A percentile compares a stretch with the other conserved stretches of the same genome.
Evolutionary conservation across 306 rosid genomes (phyloP).

Genomic region (Vigna nakashimae): DNA sequence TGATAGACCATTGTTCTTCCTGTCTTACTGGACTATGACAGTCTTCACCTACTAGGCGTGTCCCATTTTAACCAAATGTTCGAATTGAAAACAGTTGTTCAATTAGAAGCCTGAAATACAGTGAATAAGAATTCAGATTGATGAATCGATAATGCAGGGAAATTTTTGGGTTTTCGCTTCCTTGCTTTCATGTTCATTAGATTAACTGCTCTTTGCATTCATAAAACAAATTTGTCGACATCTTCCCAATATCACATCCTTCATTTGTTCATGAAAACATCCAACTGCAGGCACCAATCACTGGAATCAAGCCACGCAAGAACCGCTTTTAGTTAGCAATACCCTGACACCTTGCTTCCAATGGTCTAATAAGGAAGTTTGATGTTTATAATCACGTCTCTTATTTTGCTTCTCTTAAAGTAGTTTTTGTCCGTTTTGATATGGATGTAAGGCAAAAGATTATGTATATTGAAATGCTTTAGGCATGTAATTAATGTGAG

Average conservation of each 20-base stretch:
- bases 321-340: conserved; percentile 38
- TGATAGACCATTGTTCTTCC: not conserved
- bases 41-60: not conserved
- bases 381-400: conserved; percentile 9
- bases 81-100: not conserved
- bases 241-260: not conserved
- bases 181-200: conserved; percentile 13
- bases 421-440: conserved; percentile 28
- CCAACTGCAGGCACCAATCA: conserved; percentile 44
- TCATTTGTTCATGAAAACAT: conserved; percentile 27
- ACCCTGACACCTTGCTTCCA: conserved; percentile 17
- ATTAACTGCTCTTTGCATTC: conserved; percentile 5
- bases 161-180: not conserved
- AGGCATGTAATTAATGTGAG: not conserved
- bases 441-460: conserved; percentile 6
- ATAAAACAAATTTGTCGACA: not conserved
- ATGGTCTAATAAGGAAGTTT: conserved; percentile 35
- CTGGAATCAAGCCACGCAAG: conserved; percentile 36
- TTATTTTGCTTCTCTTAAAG: conserved; percentile 9
- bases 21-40: not conserved
- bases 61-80: conserved; percentile 10
- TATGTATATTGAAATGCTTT: conserved; percentile 35
- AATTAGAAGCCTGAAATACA: conserved; percentile 19
- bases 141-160: not conserved
- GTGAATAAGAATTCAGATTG: not conserved